Base-by-base conservation (phyloP, 108 stramenopile genomes). In the Pseudonitzschia pungens region DNA sequence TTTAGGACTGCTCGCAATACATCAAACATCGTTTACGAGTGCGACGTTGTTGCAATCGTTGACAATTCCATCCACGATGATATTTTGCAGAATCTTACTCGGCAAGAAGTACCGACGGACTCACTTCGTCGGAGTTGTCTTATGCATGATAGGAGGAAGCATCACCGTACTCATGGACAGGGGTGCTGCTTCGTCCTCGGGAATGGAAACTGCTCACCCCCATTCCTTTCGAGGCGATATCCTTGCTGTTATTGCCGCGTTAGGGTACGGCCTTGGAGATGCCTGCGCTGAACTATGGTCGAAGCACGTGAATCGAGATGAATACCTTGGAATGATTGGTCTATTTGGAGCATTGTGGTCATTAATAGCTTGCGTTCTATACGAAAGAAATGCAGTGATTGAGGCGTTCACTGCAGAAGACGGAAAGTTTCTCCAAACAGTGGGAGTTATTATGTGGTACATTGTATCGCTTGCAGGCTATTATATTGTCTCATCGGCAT, bases 41-140 rank as follows among this genome's bases (percentile, higher is more conserved):
- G 78, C 90, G 16, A 87, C 87, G 24, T 72, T 98, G 60, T 74
- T 98, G 6, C 89, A 92, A 55, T 87, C 92, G 50, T 78, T 97
- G 69, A 81, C 93, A 14, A 93, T 95, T 33, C 97, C 97, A 15
- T 83, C 84, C 45, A 82, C 83, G 16, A 96, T 98, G 97, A 28
- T 95, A 8, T 83, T 94, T 45, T 88, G 84, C 20, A 71, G 58
- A 27, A 15, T 87, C 4, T 60, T 92, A 12, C 81, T 98, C 15
- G 58, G 65, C 21, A 76, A 74, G 65, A 31, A 20, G 21, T 88
- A 72, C 70, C 65, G 70, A 43, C 58, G 62, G 18, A 45, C 33
- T 8, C 87, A 88, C 59, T 77, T 69, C 59, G 50, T 83, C 31
- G 87, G 87, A 16, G 87, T 73, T 7, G 16, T 40, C 36, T 40